Evolutionary conservation across 345 rosid genomes (phyloP).

Genomic region (Melastoma malabathricum): DNA sequence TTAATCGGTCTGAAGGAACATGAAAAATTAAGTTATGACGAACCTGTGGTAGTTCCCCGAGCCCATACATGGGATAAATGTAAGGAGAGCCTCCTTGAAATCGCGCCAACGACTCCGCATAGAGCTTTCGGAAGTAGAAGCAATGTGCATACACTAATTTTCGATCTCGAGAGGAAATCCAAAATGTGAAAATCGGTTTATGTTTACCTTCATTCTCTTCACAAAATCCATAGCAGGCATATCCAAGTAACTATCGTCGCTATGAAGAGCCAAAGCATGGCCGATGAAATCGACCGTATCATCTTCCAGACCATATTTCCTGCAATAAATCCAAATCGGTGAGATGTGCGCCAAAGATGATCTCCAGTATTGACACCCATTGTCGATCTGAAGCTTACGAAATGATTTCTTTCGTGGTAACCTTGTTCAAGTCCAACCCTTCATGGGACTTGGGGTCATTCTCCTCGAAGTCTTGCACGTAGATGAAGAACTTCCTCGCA

Average conservation of each 20-base stretch:
- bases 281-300: conserved; percentile 82
- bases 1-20: too few species aligned
- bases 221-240: conserved; percentile 70
- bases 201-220: conserved; percentile 56
- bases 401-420: conserved; percentile 70
- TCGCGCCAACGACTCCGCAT: conserved; percentile 83
- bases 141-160: too few species aligned
- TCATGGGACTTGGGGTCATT: conserved; percentile 88
- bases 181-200: too few species aligned
- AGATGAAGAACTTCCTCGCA: conserved; percentile 82
- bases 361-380: too few species aligned
- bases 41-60: conserved; percentile 95
- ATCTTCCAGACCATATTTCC: conserved; percentile 86
- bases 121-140: conserved; percentile 29
- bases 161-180: too few species aligned
- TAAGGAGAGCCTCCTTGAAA: conserved; percentile 94
- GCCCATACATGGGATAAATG: conserved; percentile 78
- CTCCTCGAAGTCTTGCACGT: conserved; percentile 88
- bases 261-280: conserved; percentile 81
- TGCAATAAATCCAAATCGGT: conserved; percentile 8
- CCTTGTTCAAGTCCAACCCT: conserved; percentile 66
- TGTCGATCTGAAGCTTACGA: conserved; percentile 22
- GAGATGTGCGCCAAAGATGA: background rate
- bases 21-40: background rate
- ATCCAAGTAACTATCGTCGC: conserved; percentile 61